phyloP scores from a whole-genome alignment of 2,329 filamentous ascomycete genomes.

The Hypocreales sp. region DNA sequence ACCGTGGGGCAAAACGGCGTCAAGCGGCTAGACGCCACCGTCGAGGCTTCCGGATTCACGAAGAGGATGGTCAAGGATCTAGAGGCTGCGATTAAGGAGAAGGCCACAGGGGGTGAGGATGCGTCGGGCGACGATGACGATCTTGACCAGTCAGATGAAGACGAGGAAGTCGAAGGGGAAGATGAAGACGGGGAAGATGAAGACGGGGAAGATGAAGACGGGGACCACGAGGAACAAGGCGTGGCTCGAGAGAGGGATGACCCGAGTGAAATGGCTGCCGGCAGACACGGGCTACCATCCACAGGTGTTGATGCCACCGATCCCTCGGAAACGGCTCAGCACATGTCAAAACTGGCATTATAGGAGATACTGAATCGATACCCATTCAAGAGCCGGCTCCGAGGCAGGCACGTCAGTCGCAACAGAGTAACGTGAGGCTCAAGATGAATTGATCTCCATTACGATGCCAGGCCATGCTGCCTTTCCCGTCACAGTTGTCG shows the following conservation, averaged over 20 bases:
- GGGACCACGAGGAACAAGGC: constrained; percentile 5
- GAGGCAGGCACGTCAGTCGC: too few relatives aligned
- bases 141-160: too few relatives aligned
- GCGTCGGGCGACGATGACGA: too few relatives aligned
- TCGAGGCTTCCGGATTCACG: constrained; percentile 87
- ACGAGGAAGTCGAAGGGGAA: constrained; percentile 13
- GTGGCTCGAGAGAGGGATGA: too few relatives aligned
- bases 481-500: constrained; percentile 9
- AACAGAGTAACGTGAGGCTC: background rate
- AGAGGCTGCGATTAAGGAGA: constrained; percentile 76
- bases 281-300: too few relatives aligned
- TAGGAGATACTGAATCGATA: too few relatives aligned
- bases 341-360: too few relatives aligned
- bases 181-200: constrained; percentile 12
- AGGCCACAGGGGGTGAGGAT: too few relatives aligned
- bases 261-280: too few relatives aligned
- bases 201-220: constrained; percentile 5
- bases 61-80: constrained; percentile 95
- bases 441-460: constrained; percentile 9
- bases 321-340: too few relatives aligned
- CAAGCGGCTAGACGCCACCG: constrained; percentile 67
- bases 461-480: constrained; percentile 6
- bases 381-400: too few relatives aligned
- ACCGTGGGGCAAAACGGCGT: constrained; percentile 47
- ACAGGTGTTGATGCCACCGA: too few relatives aligned